Evolutionary conservation across 2,329 filamentous ascomycete genomes (phyloP).

Genomic region (Alternaria burnsii): DNA sequence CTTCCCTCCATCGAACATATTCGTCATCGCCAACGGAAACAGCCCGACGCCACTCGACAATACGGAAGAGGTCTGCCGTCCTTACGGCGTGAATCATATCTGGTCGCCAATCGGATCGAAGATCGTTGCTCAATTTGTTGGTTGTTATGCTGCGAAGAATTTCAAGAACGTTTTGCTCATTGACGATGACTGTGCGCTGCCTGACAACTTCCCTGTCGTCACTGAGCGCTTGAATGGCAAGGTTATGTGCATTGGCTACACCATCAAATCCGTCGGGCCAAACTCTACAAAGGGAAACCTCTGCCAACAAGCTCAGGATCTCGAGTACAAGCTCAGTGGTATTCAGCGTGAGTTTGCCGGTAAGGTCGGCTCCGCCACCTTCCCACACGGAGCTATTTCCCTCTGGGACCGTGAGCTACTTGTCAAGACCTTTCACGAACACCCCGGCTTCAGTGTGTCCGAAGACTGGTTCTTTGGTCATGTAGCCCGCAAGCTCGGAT

Average conservation of each 20-base stretch:
- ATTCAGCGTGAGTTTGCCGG: constrained; percentile 57
- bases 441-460: constrained; percentile 60
- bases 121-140: constrained; percentile 26
- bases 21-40: constrained; percentile 27
- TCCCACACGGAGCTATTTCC: constrained; percentile 62
- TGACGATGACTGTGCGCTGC: constrained; percentile 25
- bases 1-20: constrained; percentile 25
- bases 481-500: constrained; percentile 56
- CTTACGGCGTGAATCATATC: constrained; percentile 24
- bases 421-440: constrained; percentile 57
- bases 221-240: constrained; percentile 21
- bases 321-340: constrained; percentile 63
- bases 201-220: constrained; percentile 24
- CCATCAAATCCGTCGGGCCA: constrained; percentile 57
- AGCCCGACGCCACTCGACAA: constrained; percentile 26
- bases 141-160: constrained; percentile 21
- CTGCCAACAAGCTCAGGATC: constrained; percentile 57
- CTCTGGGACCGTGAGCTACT: constrained; percentile 60
- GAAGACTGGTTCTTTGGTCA: constrained; percentile 65
- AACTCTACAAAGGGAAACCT: constrained; percentile 42
- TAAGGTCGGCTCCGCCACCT: constrained; percentile 58
- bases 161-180: constrained; percentile 29
- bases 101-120: constrained; percentile 27
- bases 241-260: constrained; percentile 57
- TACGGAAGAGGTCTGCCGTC: constrained; percentile 25